Evolutionary conservation across 1,139 yeast genomes (phyloP).

Genomic region (Saccharomyces hybrid): DNA sequence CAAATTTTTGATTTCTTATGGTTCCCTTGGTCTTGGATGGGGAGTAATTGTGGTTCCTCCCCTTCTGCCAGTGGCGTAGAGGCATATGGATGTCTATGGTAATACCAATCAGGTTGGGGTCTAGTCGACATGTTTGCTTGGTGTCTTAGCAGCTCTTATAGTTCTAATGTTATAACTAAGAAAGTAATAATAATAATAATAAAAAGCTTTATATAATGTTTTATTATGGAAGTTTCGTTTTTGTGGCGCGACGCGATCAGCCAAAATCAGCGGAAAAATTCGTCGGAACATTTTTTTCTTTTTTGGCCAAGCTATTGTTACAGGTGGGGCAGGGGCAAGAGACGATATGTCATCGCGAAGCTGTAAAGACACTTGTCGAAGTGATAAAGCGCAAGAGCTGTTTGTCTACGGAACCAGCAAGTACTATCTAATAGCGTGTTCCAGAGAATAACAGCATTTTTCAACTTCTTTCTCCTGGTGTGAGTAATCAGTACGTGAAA

Average conservation of each 20-base stretch:
- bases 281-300: background rate
- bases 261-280: background rate
- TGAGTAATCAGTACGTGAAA: background rate
- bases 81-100: background rate
- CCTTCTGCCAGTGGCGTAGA: background rate
- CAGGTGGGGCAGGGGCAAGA: conserved; percentile 1
- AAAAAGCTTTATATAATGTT: background rate
- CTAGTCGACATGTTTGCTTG: background rate
- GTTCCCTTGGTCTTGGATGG: background rate
- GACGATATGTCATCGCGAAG: background rate
- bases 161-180: no score
- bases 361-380: background rate
- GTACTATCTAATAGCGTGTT: background rate
- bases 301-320: background rate
- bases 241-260: conserved; percentile 1
- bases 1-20: background rate
- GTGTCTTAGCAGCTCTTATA: background rate
- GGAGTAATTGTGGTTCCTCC: background rate
- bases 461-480: background rate
- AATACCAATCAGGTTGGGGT: background rate
- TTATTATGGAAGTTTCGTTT: background rate
- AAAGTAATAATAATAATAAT: background rate
- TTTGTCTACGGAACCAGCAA: background rate
- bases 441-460: background rate
- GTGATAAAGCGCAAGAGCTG: background rate